Conservation (phyloP, 73 alveolate species). For the Loxodes magnus region DNA sequence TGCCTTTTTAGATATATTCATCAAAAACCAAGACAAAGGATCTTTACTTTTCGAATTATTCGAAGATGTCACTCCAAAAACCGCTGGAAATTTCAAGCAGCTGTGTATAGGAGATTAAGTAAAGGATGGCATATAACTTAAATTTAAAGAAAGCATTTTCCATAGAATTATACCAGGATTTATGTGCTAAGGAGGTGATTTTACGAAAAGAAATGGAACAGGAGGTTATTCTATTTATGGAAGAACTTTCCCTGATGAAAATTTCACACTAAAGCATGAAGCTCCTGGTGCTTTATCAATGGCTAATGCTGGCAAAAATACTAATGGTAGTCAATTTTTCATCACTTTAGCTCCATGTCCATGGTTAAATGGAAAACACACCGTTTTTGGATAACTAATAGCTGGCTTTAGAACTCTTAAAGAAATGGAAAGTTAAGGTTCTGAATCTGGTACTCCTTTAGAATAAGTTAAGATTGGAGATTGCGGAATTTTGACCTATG, state of each 20-base stretch:
- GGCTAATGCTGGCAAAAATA: slow-evolving; percentile 94
- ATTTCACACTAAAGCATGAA: slow-evolving; percentile 66
- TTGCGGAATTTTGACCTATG: too few relatives aligned
- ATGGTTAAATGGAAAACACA: slow-evolving; percentile 95
- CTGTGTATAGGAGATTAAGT: slow-evolving; percentile 66
- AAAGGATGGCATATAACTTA: neutral
- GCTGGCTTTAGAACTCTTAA: slow-evolving; percentile 24
- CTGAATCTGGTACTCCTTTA: neutral
- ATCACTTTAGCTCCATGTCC: slow-evolving; percentile 79
- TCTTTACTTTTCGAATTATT: slow-evolving; percentile 6
- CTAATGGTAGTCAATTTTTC: slow-evolving; percentile 92
- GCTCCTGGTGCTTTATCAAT: slow-evolving; percentile 62
- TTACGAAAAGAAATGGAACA: slow-evolving; percentile 87
- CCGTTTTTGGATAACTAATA: slow-evolving; percentile 86
- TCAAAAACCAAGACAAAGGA: neutral
- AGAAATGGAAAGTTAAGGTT: neutral
- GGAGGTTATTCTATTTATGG: slow-evolving; percentile 94
- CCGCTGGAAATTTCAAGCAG: slow-evolving; percentile 79
- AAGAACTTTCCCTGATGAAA: slow-evolving; percentile 77
- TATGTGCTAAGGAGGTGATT: slow-evolving; percentile 89
- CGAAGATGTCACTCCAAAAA: slow-evolving; percentile 43
- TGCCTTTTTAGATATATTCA: neutral
- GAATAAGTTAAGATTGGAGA: neutral
- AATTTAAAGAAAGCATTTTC: slow-evolving; percentile 55
- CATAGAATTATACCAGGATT: slow-evolving; percentile 80